These are phyloP conservation scores for Lizanozyma gosingica DNA, from an alignment of 1,139 yeast genomes.

Conservation along the genomic window DNA sequence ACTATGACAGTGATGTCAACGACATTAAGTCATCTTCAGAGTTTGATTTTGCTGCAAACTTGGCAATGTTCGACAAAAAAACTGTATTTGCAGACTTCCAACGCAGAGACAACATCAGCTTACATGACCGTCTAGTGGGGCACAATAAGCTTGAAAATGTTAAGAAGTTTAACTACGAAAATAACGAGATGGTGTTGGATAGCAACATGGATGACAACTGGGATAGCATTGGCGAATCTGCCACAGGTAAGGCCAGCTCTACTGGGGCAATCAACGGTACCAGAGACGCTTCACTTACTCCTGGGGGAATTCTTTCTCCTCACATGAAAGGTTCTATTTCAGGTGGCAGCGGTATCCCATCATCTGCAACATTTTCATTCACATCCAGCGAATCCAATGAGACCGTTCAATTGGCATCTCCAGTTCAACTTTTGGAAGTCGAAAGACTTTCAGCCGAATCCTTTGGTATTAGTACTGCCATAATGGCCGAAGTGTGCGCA, in stretches of 20 bases:
- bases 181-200: constrained; percentile 68
- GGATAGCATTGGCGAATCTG: constrained; percentile 39
- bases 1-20: constrained; percentile 31
- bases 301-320: not conserved
- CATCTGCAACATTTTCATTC: not conserved
- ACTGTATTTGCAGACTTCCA: constrained; percentile 74
- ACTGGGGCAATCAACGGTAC: not conserved
- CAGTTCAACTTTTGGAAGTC: constrained; percentile 74
- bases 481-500: constrained; percentile 65
- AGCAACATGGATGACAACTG: constrained; percentile 42
- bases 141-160: constrained; percentile 46
- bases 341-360: not conserved
- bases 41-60: constrained; percentile 79
- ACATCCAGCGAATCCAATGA: constrained; percentile 6
- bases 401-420: constrained; percentile 57
- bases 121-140: constrained; percentile 61
- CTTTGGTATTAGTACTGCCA: constrained; percentile 40
- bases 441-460: constrained; percentile 51
- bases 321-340: not conserved
- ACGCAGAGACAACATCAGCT: constrained; percentile 50
- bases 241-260: constrained; percentile 6
- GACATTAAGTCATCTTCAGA: constrained; percentile 50
- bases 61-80: constrained; percentile 75
- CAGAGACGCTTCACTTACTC: not conserved
- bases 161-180: constrained; percentile 42